Base-by-base conservation (phyloP, 768 basidiomycete species). In the Xanthoconium stramineum region DNA sequence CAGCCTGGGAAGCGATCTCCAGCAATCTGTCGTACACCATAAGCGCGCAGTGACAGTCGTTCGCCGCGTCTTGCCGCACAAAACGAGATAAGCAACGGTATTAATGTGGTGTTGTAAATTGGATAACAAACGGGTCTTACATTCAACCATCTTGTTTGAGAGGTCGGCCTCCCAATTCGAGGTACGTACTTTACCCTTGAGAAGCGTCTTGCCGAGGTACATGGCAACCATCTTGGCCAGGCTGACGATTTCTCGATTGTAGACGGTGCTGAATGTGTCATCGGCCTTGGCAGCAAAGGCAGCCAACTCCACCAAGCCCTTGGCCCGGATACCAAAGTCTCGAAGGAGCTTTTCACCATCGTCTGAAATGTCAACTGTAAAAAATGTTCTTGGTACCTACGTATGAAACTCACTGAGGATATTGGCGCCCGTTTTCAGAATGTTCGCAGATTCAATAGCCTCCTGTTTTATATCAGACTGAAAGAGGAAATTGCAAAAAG, bases 1-100 rank as follows among this genome's bases (percentile, higher is more conserved):
- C 57, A 12, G 61, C 38, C 17, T 62, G 50, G 17, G 56, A 45
- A 2, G 76, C 76, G 5, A 75, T 71, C 4, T 53, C 61, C 24
- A 70, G 46, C n/a, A 82, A 50, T 38, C 57, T 65, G 19, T 72
- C 69, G 61, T 79, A 77, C 19, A 81, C 75, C 63, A 74, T 70
- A 14, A 82, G 64, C 5, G 75, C 77, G 42, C 74, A 77, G 55
- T 82, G 74, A 42, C 75, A 78, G 54, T 82, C 80, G 57, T 82
- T 82, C 0, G 80, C 80, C 2, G 80, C 80, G 56, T 82, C 80
- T 81, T 42, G 5, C 10, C 36, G 30, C 17, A 28, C 11, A 35
- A 37, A 36, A 36, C 14, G 10, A 8, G 14, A 24, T 37, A 17
- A 36, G 47, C 12, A 39, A 45, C 36, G 0, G 20, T 28, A 45